These are phyloP conservation scores for Trichosporon coremiiforme DNA, from an alignment of 1,284 basidiomycete genomes.

Conservation along the genomic window DNA sequence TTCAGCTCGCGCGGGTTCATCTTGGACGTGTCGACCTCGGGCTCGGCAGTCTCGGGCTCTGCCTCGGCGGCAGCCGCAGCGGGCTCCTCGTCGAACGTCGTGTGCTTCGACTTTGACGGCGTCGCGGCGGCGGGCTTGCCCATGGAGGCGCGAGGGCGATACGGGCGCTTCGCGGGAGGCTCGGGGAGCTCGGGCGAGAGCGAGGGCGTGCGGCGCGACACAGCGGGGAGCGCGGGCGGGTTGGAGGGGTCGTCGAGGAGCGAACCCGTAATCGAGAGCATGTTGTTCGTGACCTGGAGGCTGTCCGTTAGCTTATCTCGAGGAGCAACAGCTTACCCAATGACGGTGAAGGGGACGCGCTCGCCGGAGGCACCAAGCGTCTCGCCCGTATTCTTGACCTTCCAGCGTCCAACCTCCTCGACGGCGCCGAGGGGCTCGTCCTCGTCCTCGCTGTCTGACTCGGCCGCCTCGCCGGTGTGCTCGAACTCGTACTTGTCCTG, in stretches of 20 bases:
- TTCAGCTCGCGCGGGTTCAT: conserved; percentile 46
- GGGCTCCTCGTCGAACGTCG: conserved; percentile 4
- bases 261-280: conserved; percentile 90
- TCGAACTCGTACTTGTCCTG: conserved; percentile 82
- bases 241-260: conserved; percentile 83
- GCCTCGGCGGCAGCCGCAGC: conserved; percentile 17
- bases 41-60: conserved; percentile 18
- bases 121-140: conserved; percentile 60
- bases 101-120: conserved; percentile 45
- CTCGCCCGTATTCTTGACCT: conserved; percentile 69
- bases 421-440: conserved; percentile 39
- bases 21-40: conserved; percentile 39
- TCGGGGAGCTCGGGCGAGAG: conserved; percentile 63
- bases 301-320: conserved; percentile 58
- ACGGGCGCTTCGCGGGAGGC: conserved; percentile 46
- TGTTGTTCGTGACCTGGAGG: conserved; percentile 88
- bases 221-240: conserved; percentile 59
- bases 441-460: conserved; percentile 44
- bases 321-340: conserved; percentile 66
- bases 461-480: conserved; percentile 59
- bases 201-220: conserved; percentile 53
- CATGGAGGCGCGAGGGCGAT: conserved; percentile 57
- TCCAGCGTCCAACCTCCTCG: conserved; percentile 70
- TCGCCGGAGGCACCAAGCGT: conserved; percentile 72
- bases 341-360: conserved; percentile 80